phyloP scores from a whole-genome alignment of 306 rosid genomes.

The Carpinus viminea region DNA sequence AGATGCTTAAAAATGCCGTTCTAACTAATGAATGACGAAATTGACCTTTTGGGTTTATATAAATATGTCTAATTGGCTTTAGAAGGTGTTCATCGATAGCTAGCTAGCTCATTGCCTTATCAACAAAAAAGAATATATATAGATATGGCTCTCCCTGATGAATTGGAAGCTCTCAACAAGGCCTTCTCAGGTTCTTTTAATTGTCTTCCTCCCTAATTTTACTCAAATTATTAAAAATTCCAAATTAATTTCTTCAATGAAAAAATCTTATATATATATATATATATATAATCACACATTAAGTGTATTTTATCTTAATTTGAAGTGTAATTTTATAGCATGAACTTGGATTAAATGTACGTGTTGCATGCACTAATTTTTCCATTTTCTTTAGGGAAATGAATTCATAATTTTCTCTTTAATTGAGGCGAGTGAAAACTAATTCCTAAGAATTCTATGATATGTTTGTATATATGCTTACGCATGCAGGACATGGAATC shows the following conservation, averaged over 20 bases:
- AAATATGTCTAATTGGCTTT: constrained; percentile 6
- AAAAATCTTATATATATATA: neutral
- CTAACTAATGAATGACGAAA: constrained; percentile 33
- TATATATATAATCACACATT: neutral
- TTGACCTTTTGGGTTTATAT: constrained; percentile 23
- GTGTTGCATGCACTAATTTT: no score
- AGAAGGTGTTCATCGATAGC: constrained; percentile 11
- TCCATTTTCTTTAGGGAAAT: no score
- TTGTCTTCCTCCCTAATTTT: neutral
- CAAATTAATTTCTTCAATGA: neutral
- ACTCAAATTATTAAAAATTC: neutral
- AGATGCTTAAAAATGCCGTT: constrained; percentile 3
- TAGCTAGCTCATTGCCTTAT: neutral
- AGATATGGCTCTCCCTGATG: constrained; percentile 65
- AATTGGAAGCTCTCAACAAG: constrained; percentile 53
- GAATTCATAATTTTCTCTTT: no score
- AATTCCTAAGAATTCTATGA: no score
- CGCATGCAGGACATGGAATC: constrained; percentile 70
- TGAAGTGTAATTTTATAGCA: neutral
- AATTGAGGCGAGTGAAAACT: no score
- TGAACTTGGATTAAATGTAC: neutral
- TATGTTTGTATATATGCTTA: neutral
- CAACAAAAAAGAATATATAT: constrained; percentile 20
- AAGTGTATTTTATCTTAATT: neutral
- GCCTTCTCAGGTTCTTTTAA: constrained; percentile 76